Evolutionary conservation across 176 grass and related monocot genomes (phyloP), one percentile per base, ranked within the genome.

Genomic region (Phoenix roebelenii): DNA sequence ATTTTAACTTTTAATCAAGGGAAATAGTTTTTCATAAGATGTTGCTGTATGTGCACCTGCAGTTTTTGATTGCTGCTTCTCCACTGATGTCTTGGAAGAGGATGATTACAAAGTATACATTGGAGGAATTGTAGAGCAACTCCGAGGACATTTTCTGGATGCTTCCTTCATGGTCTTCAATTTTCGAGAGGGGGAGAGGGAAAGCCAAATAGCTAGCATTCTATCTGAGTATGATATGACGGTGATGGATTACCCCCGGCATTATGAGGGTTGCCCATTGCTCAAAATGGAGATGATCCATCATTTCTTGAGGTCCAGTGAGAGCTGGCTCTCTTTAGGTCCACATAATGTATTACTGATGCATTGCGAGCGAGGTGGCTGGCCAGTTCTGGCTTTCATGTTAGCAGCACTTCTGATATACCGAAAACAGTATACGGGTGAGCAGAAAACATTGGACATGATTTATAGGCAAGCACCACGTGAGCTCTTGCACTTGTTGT

Each of bases 341-440:
- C 80, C 82, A 52, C 71, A 76, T 19, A 83, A 84, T 49, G 60
- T 96, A 44, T 61, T 90, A 50, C 55, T 96, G 68, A 90, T 96
- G 86, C 87, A 96, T 59, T 81, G 76, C 3, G 83, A 90, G 50
- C 72, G 76, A 79, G 92, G 87, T 5, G 82, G 78, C 19, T 96
- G 92, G 86, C 92, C 87, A 64, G 49, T 80, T 73, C 68, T 96
- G 61, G 86, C 83, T 71, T 96, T 96, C 78, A 86, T 96, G 87
- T 72, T 96, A 79, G 60, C 86, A 23, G 83, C 80, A 59, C 83
- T 90, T 65, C 58, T 96, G 58, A 73, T 96, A 59, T 96, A 96
- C 65, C 81, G 79, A 51, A 89, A 80, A 39, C 78, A 85, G 67
- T 87, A 90, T 72, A 82, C 74, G 1, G 87, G 83, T 58, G 92